These are phyloP conservation scores for Fusarium sp. DNA, from an alignment of 2,329 filamentous ascomycete species.

Conservation along the genomic window DNA sequence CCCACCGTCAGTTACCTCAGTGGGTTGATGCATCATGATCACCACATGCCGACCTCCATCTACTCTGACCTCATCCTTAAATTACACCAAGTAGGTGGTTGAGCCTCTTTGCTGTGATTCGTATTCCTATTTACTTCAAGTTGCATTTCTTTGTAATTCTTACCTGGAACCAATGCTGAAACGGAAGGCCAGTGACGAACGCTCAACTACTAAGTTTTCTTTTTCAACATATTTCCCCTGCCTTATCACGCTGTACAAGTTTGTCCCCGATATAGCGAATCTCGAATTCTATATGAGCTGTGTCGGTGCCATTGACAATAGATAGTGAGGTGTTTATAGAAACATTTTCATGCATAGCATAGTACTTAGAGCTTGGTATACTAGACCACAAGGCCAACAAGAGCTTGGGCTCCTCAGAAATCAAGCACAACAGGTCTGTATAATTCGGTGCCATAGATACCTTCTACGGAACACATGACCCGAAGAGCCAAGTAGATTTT, in stretches of 20 bases:
- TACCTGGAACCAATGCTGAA: background rate
- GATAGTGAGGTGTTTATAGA: background rate
- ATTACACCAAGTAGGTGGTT: no score
- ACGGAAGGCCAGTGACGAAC: background rate
- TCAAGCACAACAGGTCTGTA: background rate
- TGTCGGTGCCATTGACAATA: background rate
- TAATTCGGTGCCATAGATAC: no score
- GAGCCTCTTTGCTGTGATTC: background rate
- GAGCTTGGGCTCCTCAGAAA: background rate
- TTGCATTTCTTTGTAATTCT: background rate
- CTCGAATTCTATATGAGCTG: background rate
- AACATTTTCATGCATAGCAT: background rate
- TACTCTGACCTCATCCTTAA: no score
- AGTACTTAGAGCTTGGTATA: background rate
- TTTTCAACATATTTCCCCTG: background rate
- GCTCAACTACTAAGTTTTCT: background rate
- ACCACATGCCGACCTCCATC: background rate
- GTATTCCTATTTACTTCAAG: background rate
- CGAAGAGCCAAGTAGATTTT: background rate
- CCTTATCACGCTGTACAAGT: background rate
- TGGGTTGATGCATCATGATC: background rate
- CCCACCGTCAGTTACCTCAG: background rate
- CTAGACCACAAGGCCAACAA: background rate
- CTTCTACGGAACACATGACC: background rate
- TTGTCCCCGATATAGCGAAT: accelerated